These are phyloP conservation scores for Lentinula lateritia DNA, from an alignment of 768 basidiomycete species.

Conservation along the genomic window DNA sequence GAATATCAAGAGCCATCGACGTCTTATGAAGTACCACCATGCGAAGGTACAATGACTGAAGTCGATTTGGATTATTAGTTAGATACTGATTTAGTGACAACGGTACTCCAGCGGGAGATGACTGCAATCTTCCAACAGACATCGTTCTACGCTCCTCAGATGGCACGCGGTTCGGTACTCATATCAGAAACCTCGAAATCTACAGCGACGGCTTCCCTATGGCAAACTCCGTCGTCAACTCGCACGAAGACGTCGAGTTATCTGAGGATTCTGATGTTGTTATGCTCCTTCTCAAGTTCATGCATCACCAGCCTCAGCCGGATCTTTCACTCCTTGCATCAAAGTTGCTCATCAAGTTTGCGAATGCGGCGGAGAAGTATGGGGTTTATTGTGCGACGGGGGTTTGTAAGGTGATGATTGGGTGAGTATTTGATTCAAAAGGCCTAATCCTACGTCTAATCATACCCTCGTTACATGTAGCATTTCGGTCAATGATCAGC, in stretches of 20 bases:
- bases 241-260: neutral
- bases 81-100: neutral
- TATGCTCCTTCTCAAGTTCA: slow-evolving; percentile 2
- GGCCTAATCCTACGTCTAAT: neutral
- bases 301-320: slow-evolving; percentile 5
- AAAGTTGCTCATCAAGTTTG: neutral
- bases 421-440: neutral
- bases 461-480: neutral
- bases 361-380: slow-evolving; percentile 9
- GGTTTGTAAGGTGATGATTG: neutral
- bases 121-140: neutral
- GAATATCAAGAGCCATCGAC: too few relatives aligned
- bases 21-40: neutral
- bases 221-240: neutral
- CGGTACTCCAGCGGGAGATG: neutral
- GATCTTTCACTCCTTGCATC: neutral
- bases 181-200: neutral
- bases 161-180: slow-evolving; percentile 5
- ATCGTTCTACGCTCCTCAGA: slow-evolving; percentile 7
- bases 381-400: neutral
- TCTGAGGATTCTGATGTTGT: slow-evolving; percentile 2
- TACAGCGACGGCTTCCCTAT: slow-evolving; percentile 8
- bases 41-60: neutral
- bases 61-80: neutral
- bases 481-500: neutral